phyloP scores from a whole-genome alignment of 768 basidiomycete species.

The Leccinum fibrillosum region DNA sequence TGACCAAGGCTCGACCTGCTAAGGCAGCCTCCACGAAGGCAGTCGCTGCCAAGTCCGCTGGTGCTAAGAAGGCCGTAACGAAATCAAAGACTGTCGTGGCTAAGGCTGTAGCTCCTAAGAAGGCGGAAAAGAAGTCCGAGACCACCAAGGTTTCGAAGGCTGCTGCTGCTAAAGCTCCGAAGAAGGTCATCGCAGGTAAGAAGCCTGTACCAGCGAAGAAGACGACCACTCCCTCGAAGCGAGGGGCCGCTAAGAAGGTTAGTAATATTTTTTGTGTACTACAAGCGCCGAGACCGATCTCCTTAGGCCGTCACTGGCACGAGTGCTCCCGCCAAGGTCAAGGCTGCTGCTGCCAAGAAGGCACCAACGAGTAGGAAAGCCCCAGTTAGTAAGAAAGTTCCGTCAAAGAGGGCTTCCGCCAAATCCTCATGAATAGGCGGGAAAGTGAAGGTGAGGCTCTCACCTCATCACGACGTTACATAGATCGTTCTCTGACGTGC shows the following conservation, averaged over 20 bases:
- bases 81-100: constrained; percentile 36
- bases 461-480: not conserved
- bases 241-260: constrained; percentile 65
- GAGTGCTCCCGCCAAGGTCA: constrained; percentile 36
- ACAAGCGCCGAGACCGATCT: not conserved
- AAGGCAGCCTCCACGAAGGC: constrained; percentile 29
- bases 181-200: constrained; percentile 33
- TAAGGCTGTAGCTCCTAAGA: constrained; percentile 40
- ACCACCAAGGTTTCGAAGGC: constrained; percentile 33
- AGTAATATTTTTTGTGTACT: not conserved
- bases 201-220: constrained; percentile 39
- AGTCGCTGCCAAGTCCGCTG: constrained; percentile 20
- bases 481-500: not conserved
- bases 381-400: constrained; percentile 23
- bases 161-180: constrained; percentile 24
- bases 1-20: constrained; percentile 21
- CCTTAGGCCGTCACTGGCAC: constrained; percentile 52
- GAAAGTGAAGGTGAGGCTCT: constrained; percentile 4
- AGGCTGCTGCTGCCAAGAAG: constrained; percentile 34
- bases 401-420: constrained; percentile 17
- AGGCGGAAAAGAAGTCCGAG: constrained; percentile 33
- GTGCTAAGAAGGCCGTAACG: constrained; percentile 27
- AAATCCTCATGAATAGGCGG: constrained; percentile 16
- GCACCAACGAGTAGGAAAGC: constrained; percentile 26
- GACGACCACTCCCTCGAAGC: constrained; percentile 39